Base-by-base conservation (phyloP, 2,329 filamentous ascomycete genomes). In the Pseudophaeomoniella oleicola region DNA sequence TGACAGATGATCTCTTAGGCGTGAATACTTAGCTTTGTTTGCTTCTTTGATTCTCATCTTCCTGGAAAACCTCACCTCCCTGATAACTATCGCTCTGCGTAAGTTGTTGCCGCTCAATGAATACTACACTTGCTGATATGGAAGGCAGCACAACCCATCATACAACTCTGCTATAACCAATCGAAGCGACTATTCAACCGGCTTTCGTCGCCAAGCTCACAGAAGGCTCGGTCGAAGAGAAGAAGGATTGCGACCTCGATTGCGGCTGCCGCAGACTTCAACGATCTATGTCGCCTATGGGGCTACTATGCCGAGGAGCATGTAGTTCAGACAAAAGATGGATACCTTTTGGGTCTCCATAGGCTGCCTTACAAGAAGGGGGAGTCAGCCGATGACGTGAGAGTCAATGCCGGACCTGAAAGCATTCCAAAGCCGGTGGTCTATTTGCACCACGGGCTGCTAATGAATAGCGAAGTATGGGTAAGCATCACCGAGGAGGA, bases 391-490 rank as follows among this genome's bases (percentile, higher is more conserved):
- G 37, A 14, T 17, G 73, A 75, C n/a, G 62, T 69, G 37, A 73
- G 74, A 44, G 81, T 94, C 49, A 94, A 94, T 53, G 81, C 81
- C 0, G 63, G 67, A 1, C 67, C 69, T 1, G 67, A 69, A 22
- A 78, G 78, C 49, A 48, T 81, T 17, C 71, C 71, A 58, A 94
- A 94, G 63, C 81, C 78, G 47, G 83, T 96, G 34, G 78, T 90
- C 4, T 98, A 96, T 56, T 65, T 98, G 44, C 90, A 98, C 52
- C 90, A 98, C 58, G 90, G 88, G 5, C 69, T 98, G 39, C 72
- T 98, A 52, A 98, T 98, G 90, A 96, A 94, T 59, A 94, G 86
- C 49, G 90, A 98, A 58, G 88, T 98, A 19, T 98, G 90, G 90
- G 84, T 96, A 5, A 92, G 85, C 52, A 63, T 88, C 53, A 93